These are phyloP conservation scores for Cicer chorassanicum DNA, from an alignment of 306 rosid genomes.

Conservation along the genomic window DNA sequence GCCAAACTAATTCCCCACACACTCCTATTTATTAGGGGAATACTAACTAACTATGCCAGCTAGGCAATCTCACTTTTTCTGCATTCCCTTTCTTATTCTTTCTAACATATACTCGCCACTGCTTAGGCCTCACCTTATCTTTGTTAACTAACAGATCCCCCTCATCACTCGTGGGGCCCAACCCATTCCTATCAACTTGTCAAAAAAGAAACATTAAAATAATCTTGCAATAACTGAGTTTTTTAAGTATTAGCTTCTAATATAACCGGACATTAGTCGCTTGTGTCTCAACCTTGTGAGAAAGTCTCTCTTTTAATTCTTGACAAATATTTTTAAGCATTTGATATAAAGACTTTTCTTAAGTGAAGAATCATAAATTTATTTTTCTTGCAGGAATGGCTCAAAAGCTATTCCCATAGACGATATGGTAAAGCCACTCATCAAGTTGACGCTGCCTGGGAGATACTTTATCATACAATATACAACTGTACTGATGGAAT, in stretches of 20 bases:
- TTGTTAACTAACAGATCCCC: too few relatives aligned
- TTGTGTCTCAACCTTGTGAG: background rate
- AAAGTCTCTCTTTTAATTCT: background rate
- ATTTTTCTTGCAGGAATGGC: constrained; percentile 70
- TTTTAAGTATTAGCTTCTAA: background rate
- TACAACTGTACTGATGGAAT: constrained; percentile 89
- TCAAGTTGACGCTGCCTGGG: constrained; percentile 85
- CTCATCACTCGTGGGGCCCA: too few relatives aligned
- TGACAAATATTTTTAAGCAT: background rate
- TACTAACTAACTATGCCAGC: too few relatives aligned
- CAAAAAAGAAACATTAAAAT: background rate
- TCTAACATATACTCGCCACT: too few relatives aligned
- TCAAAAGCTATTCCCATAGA: constrained; percentile 72
- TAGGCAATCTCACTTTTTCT: too few relatives aligned
- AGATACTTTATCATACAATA: constrained; percentile 83
- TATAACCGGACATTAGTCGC: background rate
- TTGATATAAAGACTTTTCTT: background rate
- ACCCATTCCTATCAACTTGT: background rate
- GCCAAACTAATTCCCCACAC: too few relatives aligned
- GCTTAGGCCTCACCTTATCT: too few relatives aligned
- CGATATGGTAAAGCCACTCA: constrained; percentile 80
- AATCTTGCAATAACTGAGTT: background rate
- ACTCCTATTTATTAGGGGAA: too few relatives aligned
- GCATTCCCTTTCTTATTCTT: too few relatives aligned
- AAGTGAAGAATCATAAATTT: background rate